Base-by-base conservation (phyloP, 192 early-diverging fungal species). In the Phycomyces blakesleeanus region DNA sequence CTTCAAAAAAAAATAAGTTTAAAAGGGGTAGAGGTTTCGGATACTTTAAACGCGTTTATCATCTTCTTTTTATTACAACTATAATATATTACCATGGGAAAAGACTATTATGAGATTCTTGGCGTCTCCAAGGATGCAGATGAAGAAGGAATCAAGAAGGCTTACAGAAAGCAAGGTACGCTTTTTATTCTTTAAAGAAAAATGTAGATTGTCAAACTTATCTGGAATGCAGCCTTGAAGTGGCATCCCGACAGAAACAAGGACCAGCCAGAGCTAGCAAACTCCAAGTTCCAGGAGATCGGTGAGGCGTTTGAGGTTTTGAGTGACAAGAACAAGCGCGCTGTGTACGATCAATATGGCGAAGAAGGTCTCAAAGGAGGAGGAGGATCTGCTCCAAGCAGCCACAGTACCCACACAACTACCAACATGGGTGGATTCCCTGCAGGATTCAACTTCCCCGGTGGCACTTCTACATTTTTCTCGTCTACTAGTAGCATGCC, bases 271-370 rank as follows among this genome's bases (percentile, higher is more conserved):
- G 83, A 83, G 59, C 57, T 67, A 21, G 90, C 92, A 21, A 84
- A 93, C 57, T 77, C 82, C 59, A 93, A 87, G 67, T 99, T 99
- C 79, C 95, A 98, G 74, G 96, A 99, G 34, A 91, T 99, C 42
- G 92, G 92, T 41, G 94, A 98, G 79, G 96, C 97, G 5, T 99
- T 93, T 70, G 97, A 99, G 72, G 88, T 93, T 18, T 80, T 99
- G 0, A 93, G 90, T 44, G 96, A 99, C 78, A 80, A 87, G 65
- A 81, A 98, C 57, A 98, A 98, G 82, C 83, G 94, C 24, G 82
- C 92, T 40, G 86, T 96, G 39, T 99, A 95, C 84, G 97, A 99
- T 70, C 87, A 89, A 65, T 99, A 83, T 67, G 95, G 95, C 26
- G 95, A 97, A 74, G 95, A 96, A 58, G 95, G 94, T 16, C 89